Evolutionary conservation across 2,329 filamentous ascomycete genomes (phyloP).

Genomic region (Lachnellula suecica): DNA sequence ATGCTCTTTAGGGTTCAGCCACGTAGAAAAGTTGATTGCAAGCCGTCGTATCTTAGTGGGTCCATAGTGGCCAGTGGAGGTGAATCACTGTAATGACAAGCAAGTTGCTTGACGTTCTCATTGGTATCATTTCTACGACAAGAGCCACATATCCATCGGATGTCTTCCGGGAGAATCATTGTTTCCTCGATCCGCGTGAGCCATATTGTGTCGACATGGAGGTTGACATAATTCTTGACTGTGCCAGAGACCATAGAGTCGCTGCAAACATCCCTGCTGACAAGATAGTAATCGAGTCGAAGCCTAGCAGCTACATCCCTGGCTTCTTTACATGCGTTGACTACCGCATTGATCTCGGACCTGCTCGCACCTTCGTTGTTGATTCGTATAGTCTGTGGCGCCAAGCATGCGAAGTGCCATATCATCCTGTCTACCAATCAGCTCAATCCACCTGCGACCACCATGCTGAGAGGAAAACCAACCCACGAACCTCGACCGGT

Average conservation of each 20-base stretch:
- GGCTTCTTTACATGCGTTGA: neutral
- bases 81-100: too few relatives aligned
- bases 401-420: neutral
- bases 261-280: neutral
- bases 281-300: neutral
- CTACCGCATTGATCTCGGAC: neutral
- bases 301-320: neutral
- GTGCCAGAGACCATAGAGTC: neutral
- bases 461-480: neutral
- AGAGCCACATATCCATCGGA: neutral
- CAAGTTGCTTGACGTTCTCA: too few relatives aligned
- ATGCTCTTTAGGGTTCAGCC: neutral
- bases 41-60: neutral
- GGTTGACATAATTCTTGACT: neutral
- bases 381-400: neutral
- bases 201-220: neutral
- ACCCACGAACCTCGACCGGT: neutral
- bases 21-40: neutral
- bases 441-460: neutral
- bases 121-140: neutral
- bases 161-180: neutral
- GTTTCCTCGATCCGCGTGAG: neutral
- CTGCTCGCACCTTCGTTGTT: neutral
- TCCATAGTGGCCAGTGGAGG: too few relatives aligned
- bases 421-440: neutral